Percentiles rank a stretch among this genome's conserved stretches.
Evolutionary conservation across 192 early-diverging fungal genomes (phyloP).

Genomic region (Mortierella hygrophila): DNA sequence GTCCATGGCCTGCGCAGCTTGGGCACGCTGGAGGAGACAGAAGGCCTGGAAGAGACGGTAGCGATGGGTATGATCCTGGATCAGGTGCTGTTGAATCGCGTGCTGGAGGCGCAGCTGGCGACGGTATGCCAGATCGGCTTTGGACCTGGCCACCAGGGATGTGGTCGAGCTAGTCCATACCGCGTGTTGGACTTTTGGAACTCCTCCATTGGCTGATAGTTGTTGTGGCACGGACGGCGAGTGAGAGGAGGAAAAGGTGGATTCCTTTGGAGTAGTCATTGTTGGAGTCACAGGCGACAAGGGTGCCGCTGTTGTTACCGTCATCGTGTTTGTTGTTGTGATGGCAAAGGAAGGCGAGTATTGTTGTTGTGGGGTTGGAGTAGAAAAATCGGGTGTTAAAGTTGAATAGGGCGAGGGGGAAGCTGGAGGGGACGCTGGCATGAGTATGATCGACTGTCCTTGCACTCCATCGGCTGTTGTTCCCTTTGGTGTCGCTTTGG

Average conservation of each 20-base stretch:
- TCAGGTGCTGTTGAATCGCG: constrained; percentile 46
- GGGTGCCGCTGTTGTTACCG: not conserved
- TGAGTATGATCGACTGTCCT: not conserved
- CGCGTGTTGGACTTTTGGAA: constrained; percentile 7
- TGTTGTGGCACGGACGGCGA: not conserved
- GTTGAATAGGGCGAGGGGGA: not conserved
- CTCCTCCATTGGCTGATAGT: not conserved
- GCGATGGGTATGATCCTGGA: constrained; percentile 42
- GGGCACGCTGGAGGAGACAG: constrained; percentile 43
- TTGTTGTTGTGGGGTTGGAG: not conserved
- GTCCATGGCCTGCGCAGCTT: constrained; percentile 43
- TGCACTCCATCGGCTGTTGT: not conserved
- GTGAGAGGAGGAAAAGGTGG: not conserved
- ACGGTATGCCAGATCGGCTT: constrained; percentile 32
- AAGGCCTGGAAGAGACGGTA: constrained; percentile 49
- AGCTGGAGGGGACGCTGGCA: not conserved
- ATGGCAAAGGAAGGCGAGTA: not conserved
- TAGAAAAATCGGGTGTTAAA: not conserved
- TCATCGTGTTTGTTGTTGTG: not conserved
- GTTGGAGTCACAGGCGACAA: not conserved
- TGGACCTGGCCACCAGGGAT: constrained; percentile 22
- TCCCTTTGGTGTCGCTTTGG: not conserved
- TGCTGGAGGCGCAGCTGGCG: constrained; percentile 37
- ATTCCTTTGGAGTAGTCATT: not conserved
- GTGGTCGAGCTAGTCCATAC: constrained; percentile 47